Base-by-base conservation (phyloP, 106 monocot genomes). In the Dendrobium catenatum region DNA sequence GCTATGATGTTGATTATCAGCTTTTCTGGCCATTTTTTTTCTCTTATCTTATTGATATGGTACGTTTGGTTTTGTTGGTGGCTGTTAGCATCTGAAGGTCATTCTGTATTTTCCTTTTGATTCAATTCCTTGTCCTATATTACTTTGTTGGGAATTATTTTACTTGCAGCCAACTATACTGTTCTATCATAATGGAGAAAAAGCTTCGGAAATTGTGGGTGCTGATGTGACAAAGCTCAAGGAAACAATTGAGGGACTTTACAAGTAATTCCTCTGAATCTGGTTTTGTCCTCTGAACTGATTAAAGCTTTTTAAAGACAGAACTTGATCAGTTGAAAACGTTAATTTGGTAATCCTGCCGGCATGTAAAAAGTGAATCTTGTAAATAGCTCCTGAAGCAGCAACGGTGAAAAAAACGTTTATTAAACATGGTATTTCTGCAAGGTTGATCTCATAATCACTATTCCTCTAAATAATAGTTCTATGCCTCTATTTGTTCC, bases 171-270 rank as follows among this genome's bases (percentile, higher is more conserved):
- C 83, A 51, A 83, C 83, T 6, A 77, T 83, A 0, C 72, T 68
- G 18, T 83, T 83, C 24, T 83, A 29, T 72, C 83, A 83, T 77
- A 78, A 83, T 22, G 83, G 83, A 6, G 70, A 78, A 72, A 83
- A 78, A 40, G 78, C 83, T 54, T 49, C 68, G 42, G 78, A 83
- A 83, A 78, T 83, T 75, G 78, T 83, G 70, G 83, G 83, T 78
- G 83, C 83, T 51, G 83, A 83, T 72, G 54, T 48, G 48, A 10
- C 66, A 49, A 47, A 40, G 47, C 76, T 83, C 31, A 78, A 78
- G 70, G 22, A 77, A 6, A 68, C 66, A 41, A 83, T 77, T 51
- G 83, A 83, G 49, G 33, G 68, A n/a, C 83, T 83, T 67, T 83
- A 83, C 70, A 83, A 83, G 83, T 83, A 83, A 77, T 40, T 74